These are phyloP conservation scores for Auricularia heimuer DNA, from an alignment of 768 basidiomycete genomes.

Conservation along the genomic window DNA sequence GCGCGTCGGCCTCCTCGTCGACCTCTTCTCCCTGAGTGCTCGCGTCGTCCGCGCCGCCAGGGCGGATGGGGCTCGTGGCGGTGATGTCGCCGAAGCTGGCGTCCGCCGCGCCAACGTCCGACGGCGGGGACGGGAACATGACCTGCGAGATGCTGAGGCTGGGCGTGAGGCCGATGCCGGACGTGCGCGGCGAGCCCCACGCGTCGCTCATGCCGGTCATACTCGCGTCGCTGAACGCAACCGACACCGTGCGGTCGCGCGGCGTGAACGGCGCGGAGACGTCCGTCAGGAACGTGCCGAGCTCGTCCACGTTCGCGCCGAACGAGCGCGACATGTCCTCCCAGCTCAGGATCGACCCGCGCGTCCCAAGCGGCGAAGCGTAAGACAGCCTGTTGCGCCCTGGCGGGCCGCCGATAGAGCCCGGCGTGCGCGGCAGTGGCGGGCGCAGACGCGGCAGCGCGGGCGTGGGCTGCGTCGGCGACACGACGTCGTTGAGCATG, in stretches of 20 bases:
- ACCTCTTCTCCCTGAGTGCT: background rate
- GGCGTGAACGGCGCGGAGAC: background rate
- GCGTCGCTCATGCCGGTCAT: background rate
- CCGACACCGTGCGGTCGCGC: background rate
- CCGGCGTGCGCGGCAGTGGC: background rate
- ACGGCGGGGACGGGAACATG: background rate
- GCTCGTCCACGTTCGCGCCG: background rate
- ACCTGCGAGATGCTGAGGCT: background rate
- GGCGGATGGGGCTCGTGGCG: background rate
- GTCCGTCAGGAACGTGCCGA: background rate
- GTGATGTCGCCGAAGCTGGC: background rate
- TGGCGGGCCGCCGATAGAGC: background rate
- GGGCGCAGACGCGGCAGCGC: background rate
- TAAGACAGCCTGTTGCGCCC: background rate
- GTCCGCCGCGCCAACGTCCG: background rate
- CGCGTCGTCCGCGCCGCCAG: background rate
- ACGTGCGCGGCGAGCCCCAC: background rate
- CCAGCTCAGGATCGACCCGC: background rate
- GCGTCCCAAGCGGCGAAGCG: background rate
- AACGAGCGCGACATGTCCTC: slow-evolving; percentile 3
- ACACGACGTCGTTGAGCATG: background rate
- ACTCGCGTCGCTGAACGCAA: background rate
- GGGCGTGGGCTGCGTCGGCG: background rate
- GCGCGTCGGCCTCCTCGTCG: background rate
- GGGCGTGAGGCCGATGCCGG: background rate